A percentile compares a stretch with the other conserved stretches of the same genome.
Conservation (phyloP, 73 alveolate genomes). For the Blepharisma japonicum region DNA sequence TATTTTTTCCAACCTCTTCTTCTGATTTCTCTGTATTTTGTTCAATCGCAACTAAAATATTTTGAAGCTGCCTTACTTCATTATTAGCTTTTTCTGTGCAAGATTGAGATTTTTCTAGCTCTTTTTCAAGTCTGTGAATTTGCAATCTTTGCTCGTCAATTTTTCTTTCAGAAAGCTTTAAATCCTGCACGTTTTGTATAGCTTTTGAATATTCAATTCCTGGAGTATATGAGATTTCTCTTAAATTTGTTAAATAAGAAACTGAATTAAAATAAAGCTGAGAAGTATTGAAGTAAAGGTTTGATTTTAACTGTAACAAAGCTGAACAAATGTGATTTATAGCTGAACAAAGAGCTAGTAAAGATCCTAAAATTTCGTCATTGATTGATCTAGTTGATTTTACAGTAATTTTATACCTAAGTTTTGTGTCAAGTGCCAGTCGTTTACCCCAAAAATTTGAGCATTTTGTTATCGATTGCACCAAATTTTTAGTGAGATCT, state of each 20-base stretch:
- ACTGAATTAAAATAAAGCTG: neutral
- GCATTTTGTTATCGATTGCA: neutral
- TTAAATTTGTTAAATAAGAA: neutral
- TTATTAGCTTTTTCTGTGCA: neutral
- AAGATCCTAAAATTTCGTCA: neutral
- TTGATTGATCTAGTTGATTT: neutral
- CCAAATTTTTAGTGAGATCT: neutral
- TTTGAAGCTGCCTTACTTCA: slow-evolving; percentile 9
- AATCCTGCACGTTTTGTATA: neutral
- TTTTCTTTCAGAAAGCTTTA: neutral
- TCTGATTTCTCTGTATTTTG: neutral
- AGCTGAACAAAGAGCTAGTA: neutral
- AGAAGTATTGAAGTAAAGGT: neutral
- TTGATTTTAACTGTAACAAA: neutral
- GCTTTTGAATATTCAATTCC: slow-evolving; percentile 23
- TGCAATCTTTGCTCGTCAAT: neutral
- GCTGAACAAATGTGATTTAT: slow-evolving; percentile 4
- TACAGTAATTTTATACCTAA: neutral
- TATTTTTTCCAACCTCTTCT: neutral
- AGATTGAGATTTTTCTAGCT: neutral
- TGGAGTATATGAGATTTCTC: neutral
- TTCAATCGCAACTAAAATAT: slow-evolving; percentile 12
- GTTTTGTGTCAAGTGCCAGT: neutral
- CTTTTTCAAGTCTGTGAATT: neutral
- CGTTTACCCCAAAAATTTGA: neutral